A percentile compares a stretch with the other conserved stretches of the same genome.
Evolutionary conservation across 331 rosid species (phyloP).

Genomic region (Rosa hybrid): DNA sequence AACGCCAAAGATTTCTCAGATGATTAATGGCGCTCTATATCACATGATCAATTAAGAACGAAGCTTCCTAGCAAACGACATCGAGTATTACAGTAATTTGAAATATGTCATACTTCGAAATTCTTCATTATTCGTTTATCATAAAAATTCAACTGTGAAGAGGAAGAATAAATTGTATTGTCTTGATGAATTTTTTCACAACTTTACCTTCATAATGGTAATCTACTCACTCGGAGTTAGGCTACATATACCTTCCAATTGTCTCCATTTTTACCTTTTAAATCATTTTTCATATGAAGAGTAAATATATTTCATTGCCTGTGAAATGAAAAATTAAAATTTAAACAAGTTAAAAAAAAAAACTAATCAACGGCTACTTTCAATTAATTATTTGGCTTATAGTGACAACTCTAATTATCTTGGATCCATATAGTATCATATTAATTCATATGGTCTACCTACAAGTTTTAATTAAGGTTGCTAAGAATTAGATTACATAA

Average conservation of each 20-base stretch:
- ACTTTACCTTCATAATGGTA: background rate
- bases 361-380: background rate
- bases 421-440: background rate
- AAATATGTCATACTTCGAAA: background rate
- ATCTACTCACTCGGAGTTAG: background rate
- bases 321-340: background rate
- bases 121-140: background rate
- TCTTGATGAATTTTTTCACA: background rate
- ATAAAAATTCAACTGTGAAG: too few relatives aligned
- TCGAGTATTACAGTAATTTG: background rate
- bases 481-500: background rate
- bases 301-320: background rate
- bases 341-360: background rate
- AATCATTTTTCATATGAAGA: background rate
- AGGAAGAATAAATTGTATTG: too few relatives aligned
- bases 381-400: background rate
- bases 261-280: background rate
- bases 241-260: rapidly evolving
- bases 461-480: background rate
- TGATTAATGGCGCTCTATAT: background rate
- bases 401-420: background rate
- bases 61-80: background rate
- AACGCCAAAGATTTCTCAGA: background rate
- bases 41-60: background rate
- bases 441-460: background rate